A percentile compares a stretch with the other conserved stretches of the same genome.
These are phyloP conservation scores for Fagopyrum homotropicum DNA, from an alignment of 148 eudicot species.

Conservation along the genomic window DNA sequence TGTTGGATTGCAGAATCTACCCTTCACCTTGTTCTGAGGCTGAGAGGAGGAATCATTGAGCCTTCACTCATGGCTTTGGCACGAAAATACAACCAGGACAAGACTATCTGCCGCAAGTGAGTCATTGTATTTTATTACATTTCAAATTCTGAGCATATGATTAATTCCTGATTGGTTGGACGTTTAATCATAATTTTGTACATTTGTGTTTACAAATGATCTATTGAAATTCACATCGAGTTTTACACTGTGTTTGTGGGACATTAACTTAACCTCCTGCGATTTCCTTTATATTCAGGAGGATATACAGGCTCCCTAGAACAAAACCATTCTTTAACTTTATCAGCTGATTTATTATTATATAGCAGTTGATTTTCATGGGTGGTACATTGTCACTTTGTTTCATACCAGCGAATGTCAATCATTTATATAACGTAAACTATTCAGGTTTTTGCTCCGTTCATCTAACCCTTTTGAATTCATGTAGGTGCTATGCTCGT, in stretches of 20 bases:
- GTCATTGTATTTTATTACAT: background rate
- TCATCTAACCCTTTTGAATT: no score
- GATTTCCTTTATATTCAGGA: background rate
- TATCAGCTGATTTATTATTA: slow-evolving; percentile 13
- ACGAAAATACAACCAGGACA: slow-evolving; percentile 42
- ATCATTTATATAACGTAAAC: no score
- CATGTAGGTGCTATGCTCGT: slow-evolving; percentile 44
- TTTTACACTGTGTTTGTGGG: background rate
- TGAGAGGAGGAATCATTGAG: slow-evolving; percentile 47
- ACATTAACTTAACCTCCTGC: slow-evolving; percentile 14
- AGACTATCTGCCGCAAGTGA: slow-evolving; percentile 50
- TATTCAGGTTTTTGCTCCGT: no score
- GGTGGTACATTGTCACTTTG: slow-evolving; percentile 1
- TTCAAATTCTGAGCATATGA: background rate
- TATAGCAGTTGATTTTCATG: slow-evolving; percentile 24
- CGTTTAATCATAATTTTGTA: no score
- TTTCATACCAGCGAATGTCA: no score
- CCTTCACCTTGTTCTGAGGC: slow-evolving; percentile 46
- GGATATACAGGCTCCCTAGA: slow-evolving; percentile 13
- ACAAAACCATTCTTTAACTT: slow-evolving; percentile 18
- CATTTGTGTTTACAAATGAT: no score
- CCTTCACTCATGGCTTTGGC: slow-evolving; percentile 48
- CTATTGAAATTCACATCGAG: background rate
- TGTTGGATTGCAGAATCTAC: slow-evolving; percentile 30
- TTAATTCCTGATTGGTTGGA: background rate